phyloP scores from a whole-genome alignment of 305 asterid genomes.

The Fraxinus sp. region DNA sequence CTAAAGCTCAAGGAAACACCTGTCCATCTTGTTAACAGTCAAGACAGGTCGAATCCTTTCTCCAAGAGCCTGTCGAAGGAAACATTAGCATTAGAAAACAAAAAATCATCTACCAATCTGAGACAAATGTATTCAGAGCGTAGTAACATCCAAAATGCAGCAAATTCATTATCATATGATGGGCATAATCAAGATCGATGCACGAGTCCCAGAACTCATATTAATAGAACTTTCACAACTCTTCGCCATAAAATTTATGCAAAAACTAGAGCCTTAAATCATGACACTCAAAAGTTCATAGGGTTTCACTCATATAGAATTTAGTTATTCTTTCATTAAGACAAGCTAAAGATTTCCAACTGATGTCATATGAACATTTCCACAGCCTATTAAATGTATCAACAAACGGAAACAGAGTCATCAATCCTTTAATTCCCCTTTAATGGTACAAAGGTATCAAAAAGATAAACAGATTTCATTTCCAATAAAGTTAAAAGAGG shows the following conservation, averaged over 20 bases:
- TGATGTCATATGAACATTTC: neutral
- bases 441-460: neutral
- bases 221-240: neutral
- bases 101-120: neutral
- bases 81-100: neutral
- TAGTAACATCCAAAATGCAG: neutral
- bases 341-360: neutral
- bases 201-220: neutral
- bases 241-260: neutral
- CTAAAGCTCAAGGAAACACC: constrained; percentile 45
- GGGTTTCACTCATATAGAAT: neutral
- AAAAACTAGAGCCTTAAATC: neutral
- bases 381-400: neutral
- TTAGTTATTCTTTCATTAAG: neutral
- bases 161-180: neutral
- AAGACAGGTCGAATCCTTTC: constrained; percentile 38
- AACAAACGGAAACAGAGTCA: neutral
- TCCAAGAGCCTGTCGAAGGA: constrained; percentile 45
- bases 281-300: neutral
- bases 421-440: neutral
- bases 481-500: neutral
- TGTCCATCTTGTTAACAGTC: constrained; percentile 45
- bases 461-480: neutral
- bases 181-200: neutral
- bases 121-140: neutral